These are phyloP conservation scores for Entonaema liquescens DNA, from an alignment of 495 filamentous ascomycete species.

Conservation along the genomic window DNA sequence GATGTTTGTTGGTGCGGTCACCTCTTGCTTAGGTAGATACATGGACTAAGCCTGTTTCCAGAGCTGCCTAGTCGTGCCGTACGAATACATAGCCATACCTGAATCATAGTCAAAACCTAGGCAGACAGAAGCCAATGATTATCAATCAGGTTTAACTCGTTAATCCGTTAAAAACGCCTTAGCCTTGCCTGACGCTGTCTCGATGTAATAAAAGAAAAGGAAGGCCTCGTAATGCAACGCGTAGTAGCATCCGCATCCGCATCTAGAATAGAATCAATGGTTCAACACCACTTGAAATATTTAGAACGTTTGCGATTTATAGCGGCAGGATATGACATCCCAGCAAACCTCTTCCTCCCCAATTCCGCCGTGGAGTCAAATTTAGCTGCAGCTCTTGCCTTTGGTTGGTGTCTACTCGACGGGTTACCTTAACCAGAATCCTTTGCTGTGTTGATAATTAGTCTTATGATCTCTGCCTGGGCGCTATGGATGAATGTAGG, in stretches of 20 bases:
- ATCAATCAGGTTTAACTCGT: slow-evolving; percentile 4
- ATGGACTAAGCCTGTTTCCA: not conserved
- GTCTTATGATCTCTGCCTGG: not conserved
- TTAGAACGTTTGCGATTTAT: slow-evolving; percentile 37
- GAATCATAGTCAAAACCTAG: not conserved
- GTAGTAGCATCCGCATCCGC: not conserved
- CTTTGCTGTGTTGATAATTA: slow-evolving; percentile 60
- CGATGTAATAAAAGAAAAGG: not conserved
- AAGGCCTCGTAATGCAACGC: not conserved
- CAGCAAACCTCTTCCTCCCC: slow-evolving; percentile 88
- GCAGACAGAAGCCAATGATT: slow-evolving; percentile 2
- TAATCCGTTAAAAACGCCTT: not conserved
- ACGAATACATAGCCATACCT: slow-evolving; percentile 2
- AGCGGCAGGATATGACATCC: slow-evolving; percentile 90
- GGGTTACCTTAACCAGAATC: slow-evolving; percentile 73
- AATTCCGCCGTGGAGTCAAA: slow-evolving; percentile 76
- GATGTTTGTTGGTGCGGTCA: not conserved
- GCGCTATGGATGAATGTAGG: not conserved
- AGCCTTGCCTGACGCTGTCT: not conserved
- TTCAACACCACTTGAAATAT: not conserved
- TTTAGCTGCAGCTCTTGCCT: slow-evolving; percentile 70
- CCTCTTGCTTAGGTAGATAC: not conserved
- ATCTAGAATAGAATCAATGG: not conserved
- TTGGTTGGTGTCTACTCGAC: slow-evolving; percentile 55
- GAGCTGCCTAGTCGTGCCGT: slow-evolving; percentile 1